Percentiles rank a stretch among this genome's conserved stretches.
Conservation (phyloP, 352 stramenopile species). For the Globisporangium takayamanum region DNA sequence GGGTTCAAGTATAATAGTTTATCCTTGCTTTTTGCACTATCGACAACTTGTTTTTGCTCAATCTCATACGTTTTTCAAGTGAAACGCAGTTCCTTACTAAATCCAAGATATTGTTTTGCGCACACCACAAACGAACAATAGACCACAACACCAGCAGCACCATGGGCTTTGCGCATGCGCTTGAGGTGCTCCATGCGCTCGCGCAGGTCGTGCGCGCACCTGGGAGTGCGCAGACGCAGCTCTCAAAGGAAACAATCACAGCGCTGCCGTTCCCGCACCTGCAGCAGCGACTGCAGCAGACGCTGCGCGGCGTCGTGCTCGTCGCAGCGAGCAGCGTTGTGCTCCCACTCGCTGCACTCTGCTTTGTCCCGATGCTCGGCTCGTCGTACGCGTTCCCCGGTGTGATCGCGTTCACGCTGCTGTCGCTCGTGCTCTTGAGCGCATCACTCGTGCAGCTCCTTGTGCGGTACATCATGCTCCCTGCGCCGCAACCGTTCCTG, state of each 20-base stretch:
- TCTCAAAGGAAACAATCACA: not conserved
- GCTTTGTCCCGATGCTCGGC: conserved; percentile 18
- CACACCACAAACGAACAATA: not conserved
- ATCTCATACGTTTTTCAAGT: no score
- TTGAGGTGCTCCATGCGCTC: conserved; percentile 43
- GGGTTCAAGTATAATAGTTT: not conserved
- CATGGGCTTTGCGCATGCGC: conserved; percentile 45
- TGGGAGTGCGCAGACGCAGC: conserved; percentile 1
- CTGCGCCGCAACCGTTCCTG: conserved; percentile 19
- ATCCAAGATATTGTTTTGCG: not conserved
- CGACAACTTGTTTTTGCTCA: not conserved
- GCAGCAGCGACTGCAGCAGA: conserved; percentile 51
- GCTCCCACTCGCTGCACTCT: conserved; percentile 23
- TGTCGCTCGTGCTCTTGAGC: conserved; percentile 17
- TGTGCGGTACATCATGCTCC: conserved; percentile 40
- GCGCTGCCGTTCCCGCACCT: conserved; percentile 31
- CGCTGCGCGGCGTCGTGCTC: conserved; percentile 37
- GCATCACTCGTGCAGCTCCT: conserved; percentile 26
- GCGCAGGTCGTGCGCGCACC: conserved; percentile 20
- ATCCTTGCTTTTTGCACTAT: not conserved
- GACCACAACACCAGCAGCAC: not conserved
- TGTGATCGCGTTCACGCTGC: conserved; percentile 17
- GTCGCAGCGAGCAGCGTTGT: conserved; percentile 15
- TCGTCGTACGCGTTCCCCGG: conserved; percentile 30
- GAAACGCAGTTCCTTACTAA: no score